Base-by-base conservation (phyloP, 23 red algal genomes). In the Gracilariopsis chorda region DNA sequence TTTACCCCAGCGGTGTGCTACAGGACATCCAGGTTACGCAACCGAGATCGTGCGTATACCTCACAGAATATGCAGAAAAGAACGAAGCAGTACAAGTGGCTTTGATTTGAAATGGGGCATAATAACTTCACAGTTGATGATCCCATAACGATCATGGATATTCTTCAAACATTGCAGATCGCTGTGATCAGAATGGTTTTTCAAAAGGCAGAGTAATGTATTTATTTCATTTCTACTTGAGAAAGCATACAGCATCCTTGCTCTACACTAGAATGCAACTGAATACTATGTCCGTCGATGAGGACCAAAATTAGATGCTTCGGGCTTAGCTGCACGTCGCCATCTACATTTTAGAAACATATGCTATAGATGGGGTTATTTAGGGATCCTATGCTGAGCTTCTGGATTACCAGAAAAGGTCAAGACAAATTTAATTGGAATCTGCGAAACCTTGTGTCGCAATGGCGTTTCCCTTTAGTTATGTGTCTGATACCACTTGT, bases 171-270 rank as follows among this genome's bases (percentile, higher is more conserved):
- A 10, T 79, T 79, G 7, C 20, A 79, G 74, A 49, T 53, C 14
- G 42, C 74, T 79, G 45, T 53, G 48, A 79, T 9, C 17, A 53
- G 25, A 55, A 55, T 20, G 74, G 48, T 35, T 53, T 48, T 8
- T 51, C 74, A n/a, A 45, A 79, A 55, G 45, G 36, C 7, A 32
- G 21, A 16, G 32, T 28, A 4, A 55, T 79, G 44, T 79, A 28
- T 39, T 53, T 79, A n/a, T 79, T 79, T 45, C 74, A 79, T 11
- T 79, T 79, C 40, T 83, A 83, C 57, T 12, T 16, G 13, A 60
- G 32, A 6, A 51, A 32, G 35, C 51, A 57, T 16, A 51, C 77
- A 35, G 46, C 3, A 3, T 8, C 17, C 2, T 16, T 61, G 29
- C 39, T 62, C 0, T 5, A 83, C 4, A 47, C 48, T 23, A 13